Base-by-base conservation (phyloP, 2,329 filamentous ascomycete genomes). In the Chrysoporthe puriensis region DNA sequence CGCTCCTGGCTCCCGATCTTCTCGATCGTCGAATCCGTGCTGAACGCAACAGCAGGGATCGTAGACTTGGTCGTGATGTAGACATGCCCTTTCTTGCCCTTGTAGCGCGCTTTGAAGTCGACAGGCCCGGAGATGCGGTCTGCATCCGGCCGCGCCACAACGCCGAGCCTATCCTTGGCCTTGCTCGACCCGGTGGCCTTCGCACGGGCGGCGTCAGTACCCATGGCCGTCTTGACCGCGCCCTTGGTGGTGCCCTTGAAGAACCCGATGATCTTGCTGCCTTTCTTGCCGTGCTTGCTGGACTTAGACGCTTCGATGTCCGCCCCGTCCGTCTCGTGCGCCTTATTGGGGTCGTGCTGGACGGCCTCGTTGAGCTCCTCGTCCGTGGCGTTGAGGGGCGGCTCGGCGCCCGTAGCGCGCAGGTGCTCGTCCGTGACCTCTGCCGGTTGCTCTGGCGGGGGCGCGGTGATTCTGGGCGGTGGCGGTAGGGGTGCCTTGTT, bases 401-500 rank as follows among this genome's bases (percentile, higher is more conserved):
- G 70, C 9, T 79, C 76, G 2, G 78, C 80, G 0, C 80, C 81
- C 9, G 83, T 81, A 1, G 82, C 79, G 43, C 86, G 81, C 66
- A 88, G 81, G 58, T 87, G 83, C 1, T 77, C 73, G 56, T 87
- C 85, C 1, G 82, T 78, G 16, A 80, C 63, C 2, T 74, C 66
- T 4, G 73, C 75, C 1, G 83, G 77, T 34, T 77, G 71, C 1
- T 79, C 73, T 0, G 80, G 76, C 0, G 83, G 81, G 0, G 79
- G 76, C 0, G 74, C 73, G 26, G 75, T 73, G 2, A 77, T 76
- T 0, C 73, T 71, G 0, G 83, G 83, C 0, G 85, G 84, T 0
- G 86, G 89, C 0, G 92, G 92, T 0, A 96, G 78, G 0, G 93
- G 93, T 0, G 91, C 90, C 71, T 91, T 91, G 78, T 94, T 94